Evolutionary conservation across 2,329 filamentous ascomycete species (phyloP).

Genomic region (Dissoconium aciculare): DNA sequence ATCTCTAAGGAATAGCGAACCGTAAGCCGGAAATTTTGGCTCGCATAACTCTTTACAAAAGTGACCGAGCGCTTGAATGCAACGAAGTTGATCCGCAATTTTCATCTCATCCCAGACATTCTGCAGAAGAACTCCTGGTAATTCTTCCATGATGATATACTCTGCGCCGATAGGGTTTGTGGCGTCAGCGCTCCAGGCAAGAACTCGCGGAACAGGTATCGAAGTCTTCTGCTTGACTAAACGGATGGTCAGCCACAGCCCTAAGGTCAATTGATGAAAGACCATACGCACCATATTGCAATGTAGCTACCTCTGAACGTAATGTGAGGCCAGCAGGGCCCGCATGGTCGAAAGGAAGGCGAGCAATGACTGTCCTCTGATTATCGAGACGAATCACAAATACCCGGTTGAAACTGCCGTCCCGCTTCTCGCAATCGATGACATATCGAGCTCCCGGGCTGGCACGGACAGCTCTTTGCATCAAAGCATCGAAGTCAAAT

Average conservation of each 20-base stretch:
- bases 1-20: not conserved
- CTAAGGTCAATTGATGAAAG: too few relatives aligned
- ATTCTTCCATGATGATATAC: slow-evolving; percentile 6
- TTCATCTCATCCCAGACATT: slow-evolving; percentile 13
- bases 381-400: slow-evolving; percentile 31
- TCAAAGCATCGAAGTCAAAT: slow-evolving; percentile 30
- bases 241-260: too few relatives aligned
- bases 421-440: slow-evolving; percentile 27
- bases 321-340: slow-evolving; percentile 26
- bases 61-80: slow-evolving; percentile 2
- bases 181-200: slow-evolving; percentile 30
- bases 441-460: slow-evolving; percentile 25
- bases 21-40: not conserved
- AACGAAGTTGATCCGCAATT: slow-evolving; percentile 1
- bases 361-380: slow-evolving; percentile 26
- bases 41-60: slow-evolving; percentile 1
- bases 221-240: slow-evolving; percentile 26
- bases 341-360: slow-evolving; percentile 28
- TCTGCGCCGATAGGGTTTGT: slow-evolving; percentile 24
- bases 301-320: slow-evolving; percentile 33
- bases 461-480: slow-evolving; percentile 23
- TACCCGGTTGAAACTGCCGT: slow-evolving; percentile 32
- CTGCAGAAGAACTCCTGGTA: slow-evolving; percentile 21
- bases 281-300: slow-evolving; percentile 17
- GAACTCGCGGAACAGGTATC: slow-evolving; percentile 29